Evolutionary conservation across 352 stramenopile species (phyloP), one percentile per base, ranked within the genome.

Genomic region (Phytophthora litchii): DNA sequence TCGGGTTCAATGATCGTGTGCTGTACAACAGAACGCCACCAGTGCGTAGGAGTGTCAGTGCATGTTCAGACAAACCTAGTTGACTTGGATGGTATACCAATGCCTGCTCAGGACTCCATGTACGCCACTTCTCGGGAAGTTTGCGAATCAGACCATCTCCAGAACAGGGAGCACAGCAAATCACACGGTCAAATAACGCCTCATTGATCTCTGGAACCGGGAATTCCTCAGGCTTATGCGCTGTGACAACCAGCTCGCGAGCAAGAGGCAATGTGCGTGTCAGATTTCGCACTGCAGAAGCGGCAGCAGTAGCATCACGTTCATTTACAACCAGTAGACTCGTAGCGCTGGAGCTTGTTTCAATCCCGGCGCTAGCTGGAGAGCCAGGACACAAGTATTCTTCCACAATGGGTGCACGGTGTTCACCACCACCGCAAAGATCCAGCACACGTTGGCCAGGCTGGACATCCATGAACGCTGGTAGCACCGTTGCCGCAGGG

Each of bases 401-500:
- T 27, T 78, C 41, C 17, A 92, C 61, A 46, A 83, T 81, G 4
- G 81, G 78, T 0, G 81, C 80, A 41, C 78, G 80, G 57, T 89
- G 72, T 53, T 92, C 81, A 17, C 83, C 80, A 45, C 74, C 81
- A 31, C 82, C 80, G 31, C 82, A 89, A 17, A 93, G 69, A 67
- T 93, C 80, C 7, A 91, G 51, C 23, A 93, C 72, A 12, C 68
- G 68, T 61, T 98, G 78, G 43, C 94, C 76, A 3, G 86, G 86
- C 56, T 94, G 55, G 0, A 94, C 76, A 61, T 96, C 72, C 16
- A 99, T 81, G 44, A 99, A 97, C 35, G 96, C 73, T 3, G 97
- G 94, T 4, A 98, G 86, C 32, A 99, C 77, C 82, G 98, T 99
- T 38, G 86, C 97, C 25, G 96, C 94, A 8, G 97, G 82, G 61